A percentile compares a stretch with the other conserved stretches of the same genome.
Conservation (phyloP, 2,329 filamentous ascomycete species). For the Xylaria sp. region DNA sequence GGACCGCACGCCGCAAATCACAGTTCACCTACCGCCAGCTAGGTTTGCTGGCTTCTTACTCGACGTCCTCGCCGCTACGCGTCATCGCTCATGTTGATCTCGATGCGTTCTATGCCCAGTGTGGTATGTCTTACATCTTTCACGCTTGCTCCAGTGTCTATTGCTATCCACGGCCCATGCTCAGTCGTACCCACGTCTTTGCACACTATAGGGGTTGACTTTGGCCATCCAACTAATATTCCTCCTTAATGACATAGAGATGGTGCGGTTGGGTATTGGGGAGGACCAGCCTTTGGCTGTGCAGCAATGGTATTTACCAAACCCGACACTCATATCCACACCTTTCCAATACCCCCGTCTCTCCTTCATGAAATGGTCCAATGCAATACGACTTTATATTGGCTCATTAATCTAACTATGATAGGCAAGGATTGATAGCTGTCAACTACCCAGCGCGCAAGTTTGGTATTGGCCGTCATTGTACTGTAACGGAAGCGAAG, state of each 20-base stretch:
- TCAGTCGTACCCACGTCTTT: not conserved
- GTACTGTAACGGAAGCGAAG: conserved; percentile 82
- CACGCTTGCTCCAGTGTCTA: not conserved
- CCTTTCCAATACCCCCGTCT: not conserved
- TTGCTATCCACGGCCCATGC: not conserved
- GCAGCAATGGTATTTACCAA: conserved; percentile 78
- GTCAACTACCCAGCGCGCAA: conserved; percentile 93
- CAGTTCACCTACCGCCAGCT: conserved; percentile 88
- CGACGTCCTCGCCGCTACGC: conserved; percentile 79
- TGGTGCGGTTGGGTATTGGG: conserved; percentile 80
- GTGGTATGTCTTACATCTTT: conserved; percentile 57
- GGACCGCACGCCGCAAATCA: conserved; percentile 62
- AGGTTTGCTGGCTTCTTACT: conserved; percentile 76
- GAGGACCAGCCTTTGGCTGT: conserved; percentile 87
- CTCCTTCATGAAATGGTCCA: conserved; percentile 7
- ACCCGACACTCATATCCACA: conserved; percentile 4
- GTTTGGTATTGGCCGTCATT: conserved; percentile 82
- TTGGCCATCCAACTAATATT: conserved; percentile 17
- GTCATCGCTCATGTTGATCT: conserved; percentile 93
- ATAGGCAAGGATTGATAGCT: conserved; percentile 89
- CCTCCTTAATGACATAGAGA: conserved; percentile 60
- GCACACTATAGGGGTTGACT: not conserved
- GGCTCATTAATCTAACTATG: conserved; percentile 15
- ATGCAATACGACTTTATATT: not conserved
- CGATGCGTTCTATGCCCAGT: conserved; percentile 98